Base-by-base conservation (phyloP, 1,284 basidiomycete species). In the Rhodotorula sp. region DNA sequence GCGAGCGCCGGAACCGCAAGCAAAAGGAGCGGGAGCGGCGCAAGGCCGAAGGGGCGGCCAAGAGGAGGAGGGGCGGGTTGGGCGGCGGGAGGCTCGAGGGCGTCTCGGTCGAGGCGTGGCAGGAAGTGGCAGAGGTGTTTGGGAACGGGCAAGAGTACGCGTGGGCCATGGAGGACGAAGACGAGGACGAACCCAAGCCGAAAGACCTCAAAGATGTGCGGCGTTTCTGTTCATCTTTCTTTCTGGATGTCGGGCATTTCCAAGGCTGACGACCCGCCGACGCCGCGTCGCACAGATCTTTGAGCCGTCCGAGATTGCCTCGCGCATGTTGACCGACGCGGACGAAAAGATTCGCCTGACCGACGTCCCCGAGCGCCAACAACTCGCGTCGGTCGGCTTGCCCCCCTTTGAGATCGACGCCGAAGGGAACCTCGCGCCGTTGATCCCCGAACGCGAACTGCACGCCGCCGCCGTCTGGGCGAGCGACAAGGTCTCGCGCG, bases 101-200 rank as follows among this genome's bases (percentile, higher is more conserved):
- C 23, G 66, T 77, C 54, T 68, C 69, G 58, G 62, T 67, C 73
- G 97, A 95, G 79, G 91, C 94, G 48, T 97, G 94, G 93, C 91
- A 93, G 71, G 97, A 98, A 83, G 91, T 99, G 62, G 91, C 91
- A 74, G 96, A 95, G 74, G 93, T 99, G 16, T 99, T 99, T 79
- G 97, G 97, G 51, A 92, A 97, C 77, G 97, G 97, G 26, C 89
- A 91, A 78, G 96, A 99, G 77, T 99, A 96, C 79, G 93, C 93
- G 77, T 97, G 92, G 91, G 95, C 95, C 3, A 82, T 98, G 66
- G 89, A 85, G 58, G 90, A 87, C 16, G 93, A 96, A 43, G 90
- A 91, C 29, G 90, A 91, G 21, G 79, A 79, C 23, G 86, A 86
- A 29, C 84, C 84, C 31, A 87, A 90, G 49, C 88, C 80, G 49